A percentile compares a stretch with the other conserved stretches of the same genome.
phyloP scores from a whole-genome alignment of 2,329 filamentous ascomycete species.

The Alternaria triticimaculans region DNA sequence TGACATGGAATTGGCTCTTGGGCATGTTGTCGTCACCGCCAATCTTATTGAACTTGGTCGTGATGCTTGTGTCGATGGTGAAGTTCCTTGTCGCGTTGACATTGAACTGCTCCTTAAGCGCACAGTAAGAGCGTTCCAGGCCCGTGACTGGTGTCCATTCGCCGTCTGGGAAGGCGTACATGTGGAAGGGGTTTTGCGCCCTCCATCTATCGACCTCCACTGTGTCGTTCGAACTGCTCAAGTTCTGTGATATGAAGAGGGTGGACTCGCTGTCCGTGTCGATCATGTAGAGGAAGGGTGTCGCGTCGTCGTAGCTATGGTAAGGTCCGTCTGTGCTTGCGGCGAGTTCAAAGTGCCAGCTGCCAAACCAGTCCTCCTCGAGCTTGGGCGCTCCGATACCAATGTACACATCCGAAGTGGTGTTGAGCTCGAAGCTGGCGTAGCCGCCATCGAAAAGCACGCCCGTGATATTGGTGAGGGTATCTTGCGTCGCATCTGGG shows the following conservation, averaged over 20 bases:
- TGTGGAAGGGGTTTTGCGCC: constrained; percentile 66
- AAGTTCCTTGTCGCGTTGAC: constrained; percentile 67
- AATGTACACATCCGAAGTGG: constrained; percentile 74
- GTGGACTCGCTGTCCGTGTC: constrained; percentile 84
- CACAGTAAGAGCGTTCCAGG: constrained; percentile 81
- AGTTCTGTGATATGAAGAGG: constrained; percentile 77
- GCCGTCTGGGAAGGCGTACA: constrained; percentile 75
- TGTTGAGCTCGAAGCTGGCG: constrained; percentile 67
- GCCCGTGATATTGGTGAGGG: constrained; percentile 49
- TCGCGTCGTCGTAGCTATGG: constrained; percentile 66
- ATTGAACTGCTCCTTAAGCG: constrained; percentile 70
- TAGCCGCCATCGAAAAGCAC: constrained; percentile 71
- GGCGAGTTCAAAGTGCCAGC: constrained; percentile 82
- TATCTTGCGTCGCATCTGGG: constrained; percentile 58
- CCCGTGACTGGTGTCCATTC: constrained; percentile 67
- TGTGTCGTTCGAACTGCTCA: constrained; percentile 62
- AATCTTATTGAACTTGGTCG: constrained; percentile 66
- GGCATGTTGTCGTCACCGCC: constrained; percentile 64
- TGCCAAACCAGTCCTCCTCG: constrained; percentile 63
- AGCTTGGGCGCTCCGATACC: constrained; percentile 74
- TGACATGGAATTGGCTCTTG: constrained; percentile 88
- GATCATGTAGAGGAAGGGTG: constrained; percentile 74
- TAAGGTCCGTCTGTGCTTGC: constrained; percentile 81
- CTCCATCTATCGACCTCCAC: constrained; percentile 62
- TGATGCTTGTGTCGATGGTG: constrained; percentile 69